Conservation (phyloP, 768 basidiomycete species). For the Steccherinum ochraceum region DNA sequence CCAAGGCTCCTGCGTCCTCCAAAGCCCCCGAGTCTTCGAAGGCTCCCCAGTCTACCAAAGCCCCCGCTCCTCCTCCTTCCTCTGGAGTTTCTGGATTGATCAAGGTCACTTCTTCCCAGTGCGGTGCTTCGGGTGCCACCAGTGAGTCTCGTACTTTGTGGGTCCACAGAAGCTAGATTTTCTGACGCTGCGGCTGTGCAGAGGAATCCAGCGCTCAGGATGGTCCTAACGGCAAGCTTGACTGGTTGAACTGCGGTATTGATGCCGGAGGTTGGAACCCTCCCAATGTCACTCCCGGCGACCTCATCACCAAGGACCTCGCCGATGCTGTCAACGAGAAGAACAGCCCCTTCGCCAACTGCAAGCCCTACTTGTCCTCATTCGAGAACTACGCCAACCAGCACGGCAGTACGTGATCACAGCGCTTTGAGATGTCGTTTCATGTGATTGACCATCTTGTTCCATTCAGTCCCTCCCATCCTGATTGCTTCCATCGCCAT, state of each 20-base stretch:
- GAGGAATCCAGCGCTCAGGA: conserved; percentile 39
- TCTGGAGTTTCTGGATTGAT: conserved; percentile 23
- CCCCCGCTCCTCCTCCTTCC: neutral
- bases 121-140: conserved; percentile 46
- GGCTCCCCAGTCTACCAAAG: neutral
- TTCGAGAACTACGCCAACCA: conserved; percentile 56
- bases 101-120: conserved; percentile 29
- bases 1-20: conserved; percentile 2
- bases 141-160: conserved; percentile 25
- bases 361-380: conserved; percentile 39
- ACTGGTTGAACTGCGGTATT: conserved; percentile 78
- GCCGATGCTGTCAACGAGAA: conserved; percentile 39
- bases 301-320: conserved; percentile 44
- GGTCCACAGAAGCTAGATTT: neutral
- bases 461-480: conserved; percentile 54
- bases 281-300: conserved; percentile 46
- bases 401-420: conserved; percentile 26
- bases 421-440: neutral
- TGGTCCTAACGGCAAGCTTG: conserved; percentile 68
- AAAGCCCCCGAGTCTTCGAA: conserved; percentile 1
- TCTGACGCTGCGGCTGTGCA: conserved; percentile 20
- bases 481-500: conserved; percentile 82
- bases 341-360: conserved; percentile 53
- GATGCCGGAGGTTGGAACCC: conserved; percentile 63
- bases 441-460: no score